Evolutionary conservation across 305 asterid genomes (phyloP).

Genomic region (Solanum hybrid): DNA sequence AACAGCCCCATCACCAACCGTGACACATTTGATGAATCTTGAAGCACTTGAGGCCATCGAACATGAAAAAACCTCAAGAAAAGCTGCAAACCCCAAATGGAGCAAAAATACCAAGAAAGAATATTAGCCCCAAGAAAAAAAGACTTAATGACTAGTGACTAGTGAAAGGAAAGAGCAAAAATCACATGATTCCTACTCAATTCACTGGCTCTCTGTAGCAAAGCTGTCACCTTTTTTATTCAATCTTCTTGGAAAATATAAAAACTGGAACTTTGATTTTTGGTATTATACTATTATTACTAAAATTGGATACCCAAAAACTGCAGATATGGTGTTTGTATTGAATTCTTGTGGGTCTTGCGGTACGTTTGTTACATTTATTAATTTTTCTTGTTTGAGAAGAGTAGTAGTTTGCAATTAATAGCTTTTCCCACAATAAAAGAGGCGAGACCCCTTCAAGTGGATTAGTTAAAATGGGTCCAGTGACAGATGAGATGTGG

Average conservation of each 20-base stretch:
- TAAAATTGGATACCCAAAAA: neutral
- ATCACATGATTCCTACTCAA: conserved; percentile 53
- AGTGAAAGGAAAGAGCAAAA: conserved; percentile 17
- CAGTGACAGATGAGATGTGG: neutral
- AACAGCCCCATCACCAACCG: conserved; percentile 98
- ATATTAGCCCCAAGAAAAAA: neutral
- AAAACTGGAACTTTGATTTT: conserved; percentile 6
- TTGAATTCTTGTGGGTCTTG: neutral
- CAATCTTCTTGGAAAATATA: conserved; percentile 7
- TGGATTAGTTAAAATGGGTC: neutral
- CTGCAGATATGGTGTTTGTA: neutral
- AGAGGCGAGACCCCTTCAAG: neutral
- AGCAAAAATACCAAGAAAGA: neutral
- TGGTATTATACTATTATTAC: neutral
- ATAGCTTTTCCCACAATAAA: neutral
- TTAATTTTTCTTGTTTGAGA: neutral
- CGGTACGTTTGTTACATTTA: neutral
- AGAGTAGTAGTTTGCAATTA: neutral
- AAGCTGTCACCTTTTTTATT: conserved; percentile 5
- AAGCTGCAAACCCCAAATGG: neutral
- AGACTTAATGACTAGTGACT: neutral
- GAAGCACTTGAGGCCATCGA: conserved; percentile 74
- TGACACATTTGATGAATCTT: conserved; percentile 94
- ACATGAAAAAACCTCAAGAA: conserved; percentile 29
- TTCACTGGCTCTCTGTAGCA: conserved; percentile 1